Conservation (phyloP, 2,329 filamentous ascomycete species). For the Aspergillus japonicus region DNA sequence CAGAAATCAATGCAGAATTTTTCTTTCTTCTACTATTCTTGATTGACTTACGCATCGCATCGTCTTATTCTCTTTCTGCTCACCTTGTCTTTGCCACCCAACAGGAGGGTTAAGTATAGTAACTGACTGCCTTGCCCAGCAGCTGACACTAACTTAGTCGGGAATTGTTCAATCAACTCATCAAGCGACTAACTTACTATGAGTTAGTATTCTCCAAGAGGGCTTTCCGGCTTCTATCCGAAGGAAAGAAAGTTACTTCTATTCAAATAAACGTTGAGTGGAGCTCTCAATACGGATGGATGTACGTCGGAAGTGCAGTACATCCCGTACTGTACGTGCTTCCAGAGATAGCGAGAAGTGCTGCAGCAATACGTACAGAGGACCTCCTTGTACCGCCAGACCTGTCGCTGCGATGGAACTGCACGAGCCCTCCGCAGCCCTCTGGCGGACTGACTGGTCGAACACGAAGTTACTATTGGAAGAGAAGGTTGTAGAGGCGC, state of each 20-base stretch:
- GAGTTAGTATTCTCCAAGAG: neutral
- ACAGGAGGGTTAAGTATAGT: neutral
- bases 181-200: no score
- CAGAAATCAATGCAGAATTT: neutral
- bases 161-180: neutral
- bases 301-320: neutral
- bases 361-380: neutral
- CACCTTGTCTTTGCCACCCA: neutral
- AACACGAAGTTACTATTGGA: neutral
- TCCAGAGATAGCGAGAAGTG: no score
- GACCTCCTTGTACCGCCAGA: neutral
- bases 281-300: neutral
- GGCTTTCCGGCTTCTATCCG: neutral
- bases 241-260: neutral
- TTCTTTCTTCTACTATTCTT: neutral
- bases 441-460: neutral
- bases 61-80: neutral
- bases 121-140: neutral
- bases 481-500: neutral
- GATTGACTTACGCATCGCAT: neutral
- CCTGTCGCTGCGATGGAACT: neutral
- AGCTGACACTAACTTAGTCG: neutral
- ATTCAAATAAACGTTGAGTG: neutral
- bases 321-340: neutral
- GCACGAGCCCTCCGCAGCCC: conserved; percentile 6